Evolutionary conservation across 306 rosid genomes (phyloP).

Genomic region (Nissolia schottii): DNA sequence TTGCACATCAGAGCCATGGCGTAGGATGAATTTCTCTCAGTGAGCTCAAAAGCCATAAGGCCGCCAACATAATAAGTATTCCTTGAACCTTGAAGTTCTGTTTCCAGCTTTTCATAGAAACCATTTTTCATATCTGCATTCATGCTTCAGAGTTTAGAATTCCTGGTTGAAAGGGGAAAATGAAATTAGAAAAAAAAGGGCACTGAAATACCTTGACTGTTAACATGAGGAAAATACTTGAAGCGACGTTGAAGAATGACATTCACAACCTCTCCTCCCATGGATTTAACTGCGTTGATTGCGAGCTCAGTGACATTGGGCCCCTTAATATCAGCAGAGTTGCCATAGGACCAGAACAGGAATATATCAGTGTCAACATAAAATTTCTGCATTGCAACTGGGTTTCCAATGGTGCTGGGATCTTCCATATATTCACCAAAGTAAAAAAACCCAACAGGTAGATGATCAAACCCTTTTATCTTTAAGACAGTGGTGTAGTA

Average conservation of each 20-base stretch:
- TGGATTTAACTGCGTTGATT: constrained; percentile 40
- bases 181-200: not conserved
- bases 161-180: constrained; percentile 1
- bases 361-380: constrained; percentile 60
- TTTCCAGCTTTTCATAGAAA: constrained; percentile 77
- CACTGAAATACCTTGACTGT: constrained; percentile 55
- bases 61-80: constrained; percentile 88
- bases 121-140: constrained; percentile 79
- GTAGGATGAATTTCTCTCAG: constrained; percentile 93
- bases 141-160: constrained; percentile 22
- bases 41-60: constrained; percentile 95
- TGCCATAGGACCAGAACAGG: constrained; percentile 94
- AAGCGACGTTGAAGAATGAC: constrained; percentile 79
- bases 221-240: constrained; percentile 87
- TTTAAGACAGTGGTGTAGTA: constrained; percentile 87
- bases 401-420: constrained; percentile 77
- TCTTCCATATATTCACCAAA: constrained; percentile 71
- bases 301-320: constrained; percentile 64
- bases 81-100: constrained; percentile 74
- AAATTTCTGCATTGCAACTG: constrained; percentile 89
- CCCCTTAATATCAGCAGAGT: constrained; percentile 60
- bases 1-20: constrained; percentile 86
- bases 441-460: constrained; percentile 83
- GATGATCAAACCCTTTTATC: constrained; percentile 63
- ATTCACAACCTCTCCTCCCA: constrained; percentile 72